These are phyloP conservation scores for Dioszegia aurantiaca DNA, from an alignment of 768 basidiomycete genomes.

Conservation along the genomic window DNA sequence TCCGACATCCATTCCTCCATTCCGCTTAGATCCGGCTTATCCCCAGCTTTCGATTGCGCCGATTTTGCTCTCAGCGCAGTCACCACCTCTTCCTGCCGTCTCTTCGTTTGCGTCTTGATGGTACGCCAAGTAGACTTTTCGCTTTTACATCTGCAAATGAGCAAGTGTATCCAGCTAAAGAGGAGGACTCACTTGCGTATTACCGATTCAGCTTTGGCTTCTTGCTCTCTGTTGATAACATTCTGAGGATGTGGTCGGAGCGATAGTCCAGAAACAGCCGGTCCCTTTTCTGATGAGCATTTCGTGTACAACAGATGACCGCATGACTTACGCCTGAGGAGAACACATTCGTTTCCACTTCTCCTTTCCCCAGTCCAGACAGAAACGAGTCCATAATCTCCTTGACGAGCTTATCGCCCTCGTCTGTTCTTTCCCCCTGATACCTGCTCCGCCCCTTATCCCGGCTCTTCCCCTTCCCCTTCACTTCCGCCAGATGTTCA, in stretches of 20 bases:
- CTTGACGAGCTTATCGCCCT: constrained; percentile 44
- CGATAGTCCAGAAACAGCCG: constrained; percentile 16
- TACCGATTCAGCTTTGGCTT: constrained; percentile 29
- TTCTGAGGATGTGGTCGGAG: constrained; percentile 47
- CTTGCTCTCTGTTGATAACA: constrained; percentile 36
- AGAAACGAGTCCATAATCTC: constrained; percentile 49
- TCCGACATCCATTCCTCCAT: constrained; percentile 46
- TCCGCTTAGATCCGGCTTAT: constrained; percentile 22
- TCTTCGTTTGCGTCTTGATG: constrained; percentile 28
- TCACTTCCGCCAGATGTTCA: constrained; percentile 6
- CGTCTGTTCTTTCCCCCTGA: constrained; percentile 27
- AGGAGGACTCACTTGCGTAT: constrained; percentile 34
- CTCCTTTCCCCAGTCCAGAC: constrained; percentile 34
- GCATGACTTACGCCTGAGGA: constrained; percentile 8
- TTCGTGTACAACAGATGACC: neutral
- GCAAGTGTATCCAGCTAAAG: neutral
- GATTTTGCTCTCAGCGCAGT: constrained; percentile 18
- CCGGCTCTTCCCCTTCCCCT: constrained; percentile 29
- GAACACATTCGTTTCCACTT: constrained; percentile 49
- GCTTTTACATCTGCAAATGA: constrained; percentile 29
- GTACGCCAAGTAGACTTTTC: constrained; percentile 39
- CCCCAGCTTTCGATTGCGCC: neutral
- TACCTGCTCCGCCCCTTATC: constrained; percentile 19
- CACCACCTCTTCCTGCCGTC: constrained; percentile 31
- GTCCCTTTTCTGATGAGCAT: constrained; percentile 1